A percentile compares a stretch with the other conserved stretches of the same genome.
Conservation (phyloP, 768 basidiomycete species). For the Boletus tomentosulus region DNA sequence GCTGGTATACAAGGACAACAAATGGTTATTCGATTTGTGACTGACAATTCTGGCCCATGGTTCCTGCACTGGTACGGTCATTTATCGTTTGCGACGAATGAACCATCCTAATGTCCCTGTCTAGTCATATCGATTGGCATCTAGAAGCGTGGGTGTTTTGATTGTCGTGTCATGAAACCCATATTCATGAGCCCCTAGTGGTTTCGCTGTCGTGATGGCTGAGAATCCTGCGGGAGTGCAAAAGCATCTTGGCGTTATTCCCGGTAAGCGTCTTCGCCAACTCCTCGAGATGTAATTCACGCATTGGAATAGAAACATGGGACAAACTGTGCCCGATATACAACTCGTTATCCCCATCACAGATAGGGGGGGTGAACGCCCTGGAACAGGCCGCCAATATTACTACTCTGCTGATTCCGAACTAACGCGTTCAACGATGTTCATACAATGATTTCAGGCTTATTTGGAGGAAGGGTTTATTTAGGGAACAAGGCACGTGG, state of each 20-base stretch:
- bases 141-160: constrained; percentile 17
- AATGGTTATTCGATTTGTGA: constrained; percentile 52
- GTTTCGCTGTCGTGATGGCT: constrained; percentile 26
- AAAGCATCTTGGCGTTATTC: constrained; percentile 10
- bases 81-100: neutral
- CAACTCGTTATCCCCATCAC: constrained; percentile 14
- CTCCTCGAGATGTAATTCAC: neutral
- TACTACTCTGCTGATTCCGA: constrained; percentile 12
- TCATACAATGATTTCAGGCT: neutral
- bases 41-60: constrained; percentile 64
- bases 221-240: constrained; percentile 19
- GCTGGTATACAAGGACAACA: constrained; percentile 33
- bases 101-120: neutral
- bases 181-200: constrained; percentile 10
- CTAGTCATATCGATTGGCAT: constrained; percentile 31
- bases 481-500: neutral
- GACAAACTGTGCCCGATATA: constrained; percentile 23
- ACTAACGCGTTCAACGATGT: constrained; percentile 23
- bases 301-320: constrained; percentile 19
- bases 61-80: constrained; percentile 36
- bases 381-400: constrained; percentile 19
- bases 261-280: constrained; percentile 9
- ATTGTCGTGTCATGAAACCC: neutral
- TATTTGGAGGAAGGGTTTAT: neutral
- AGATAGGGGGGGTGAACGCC: constrained; percentile 20